These are phyloP conservation scores for Acacia acuminata DNA, from an alignment of 306 rosid genomes.

Conservation along the genomic window DNA sequence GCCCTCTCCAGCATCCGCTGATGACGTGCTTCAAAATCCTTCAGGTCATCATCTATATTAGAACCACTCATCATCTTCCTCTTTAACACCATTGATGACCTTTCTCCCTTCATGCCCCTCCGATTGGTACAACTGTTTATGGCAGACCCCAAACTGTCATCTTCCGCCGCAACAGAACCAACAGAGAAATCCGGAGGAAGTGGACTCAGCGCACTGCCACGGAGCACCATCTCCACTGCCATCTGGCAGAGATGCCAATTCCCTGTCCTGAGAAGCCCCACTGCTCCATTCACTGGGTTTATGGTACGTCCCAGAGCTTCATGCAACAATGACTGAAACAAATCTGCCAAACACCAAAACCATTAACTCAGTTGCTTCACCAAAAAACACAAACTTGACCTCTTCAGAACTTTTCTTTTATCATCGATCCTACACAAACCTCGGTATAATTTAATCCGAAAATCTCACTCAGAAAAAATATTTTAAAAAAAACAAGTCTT, in stretches of 20 bases:
- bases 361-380: not conserved
- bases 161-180: not conserved
- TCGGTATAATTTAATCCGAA: too few species aligned
- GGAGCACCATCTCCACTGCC: constrained; percentile 64
- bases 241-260: constrained; percentile 80
- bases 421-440: not conserved
- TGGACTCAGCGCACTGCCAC: constrained; percentile 51
- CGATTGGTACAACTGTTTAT: not conserved
- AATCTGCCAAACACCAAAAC: constrained; percentile 37
- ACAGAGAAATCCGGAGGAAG: constrained; percentile 30
- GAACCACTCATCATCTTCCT: not conserved
- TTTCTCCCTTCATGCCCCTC: not conserved
- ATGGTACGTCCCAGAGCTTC: constrained; percentile 87
- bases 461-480: too few species aligned
- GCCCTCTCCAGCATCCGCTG: not conserved
- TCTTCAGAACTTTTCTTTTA: not conserved
- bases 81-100: not conserved
- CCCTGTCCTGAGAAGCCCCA: constrained; percentile 69
- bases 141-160: not conserved
- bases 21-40: not conserved
- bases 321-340: constrained; percentile 78
- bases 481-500: too few species aligned
- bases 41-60: not conserved
- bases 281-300: constrained; percentile 83
- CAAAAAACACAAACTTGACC: not conserved